phyloP scores from a whole-genome alignment of 192 early-diverging fungal species.

The Coemansia sp. region DNA sequence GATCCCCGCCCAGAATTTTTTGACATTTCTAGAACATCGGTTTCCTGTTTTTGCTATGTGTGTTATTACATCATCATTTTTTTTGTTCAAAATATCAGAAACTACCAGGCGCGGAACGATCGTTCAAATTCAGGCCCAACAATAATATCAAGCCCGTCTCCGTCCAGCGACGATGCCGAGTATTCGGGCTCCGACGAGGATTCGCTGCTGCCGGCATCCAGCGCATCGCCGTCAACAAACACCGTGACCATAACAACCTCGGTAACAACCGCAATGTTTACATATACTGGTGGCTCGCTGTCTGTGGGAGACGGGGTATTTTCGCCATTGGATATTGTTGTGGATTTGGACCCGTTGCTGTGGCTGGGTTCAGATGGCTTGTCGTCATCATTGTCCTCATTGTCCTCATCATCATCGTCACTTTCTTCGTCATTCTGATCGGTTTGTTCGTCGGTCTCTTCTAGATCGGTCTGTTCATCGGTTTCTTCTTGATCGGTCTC shows the following conservation, averaged over 20 bases:
- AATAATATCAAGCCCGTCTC: constrained; percentile 6
- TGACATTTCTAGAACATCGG: too few relatives aligned
- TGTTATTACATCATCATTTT: too few relatives aligned
- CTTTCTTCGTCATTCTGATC: not conserved
- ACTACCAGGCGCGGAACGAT: too few relatives aligned
- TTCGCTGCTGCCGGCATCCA: not conserved
- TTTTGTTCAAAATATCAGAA: too few relatives aligned
- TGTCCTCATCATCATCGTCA: not conserved
- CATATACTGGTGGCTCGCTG: not conserved
- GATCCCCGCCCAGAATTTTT: too few relatives aligned
- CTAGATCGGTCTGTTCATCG: not conserved
- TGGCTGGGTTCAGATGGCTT: too few relatives aligned
- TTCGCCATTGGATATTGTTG: too few relatives aligned
- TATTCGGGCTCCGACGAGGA: not conserved
- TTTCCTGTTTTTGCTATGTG: too few relatives aligned
- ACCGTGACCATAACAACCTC: constrained; percentile 2
- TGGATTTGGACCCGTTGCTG: too few relatives aligned
- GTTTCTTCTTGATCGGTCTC: not conserved
- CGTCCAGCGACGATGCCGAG: not conserved
- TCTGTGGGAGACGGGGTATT: too few relatives aligned
- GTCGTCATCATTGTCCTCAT: too few relatives aligned
- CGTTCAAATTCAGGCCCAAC: not conserved
- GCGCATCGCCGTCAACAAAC: constrained; percentile 10
- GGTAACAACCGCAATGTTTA: constrained; percentile 5
- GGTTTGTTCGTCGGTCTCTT: not conserved